phyloP scores from a whole-genome alignment of 1,284 basidiomycete genomes.

The Trichosporon ovoides region DNA sequence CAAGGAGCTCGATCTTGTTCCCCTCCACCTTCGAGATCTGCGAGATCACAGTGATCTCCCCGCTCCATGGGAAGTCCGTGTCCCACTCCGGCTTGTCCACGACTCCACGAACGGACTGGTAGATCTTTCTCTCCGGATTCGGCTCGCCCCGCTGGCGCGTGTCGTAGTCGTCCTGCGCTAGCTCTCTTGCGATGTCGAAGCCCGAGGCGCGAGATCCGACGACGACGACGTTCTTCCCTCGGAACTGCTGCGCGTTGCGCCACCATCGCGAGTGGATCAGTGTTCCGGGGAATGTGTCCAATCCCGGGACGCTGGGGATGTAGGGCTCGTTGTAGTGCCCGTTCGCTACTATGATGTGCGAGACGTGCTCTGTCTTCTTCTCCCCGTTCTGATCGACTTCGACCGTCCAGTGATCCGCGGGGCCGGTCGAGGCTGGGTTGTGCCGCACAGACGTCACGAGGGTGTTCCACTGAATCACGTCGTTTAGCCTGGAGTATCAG shows the following conservation, averaged over 20 bases:
- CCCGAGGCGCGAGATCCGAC: slow-evolving; percentile 54
- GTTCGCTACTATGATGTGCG: slow-evolving; percentile 39
- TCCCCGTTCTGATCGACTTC: slow-evolving; percentile 10
- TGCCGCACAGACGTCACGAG: slow-evolving; percentile 18
- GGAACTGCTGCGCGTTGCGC: slow-evolving; percentile 39
- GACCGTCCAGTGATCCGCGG: slow-evolving; percentile 20
- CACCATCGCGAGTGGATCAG: slow-evolving; percentile 53
- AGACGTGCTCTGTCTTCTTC: slow-evolving; percentile 28
- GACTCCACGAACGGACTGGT: slow-evolving; percentile 34
- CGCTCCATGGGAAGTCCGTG: slow-evolving; percentile 31
- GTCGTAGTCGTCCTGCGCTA: slow-evolving; percentile 41
- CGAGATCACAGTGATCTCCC: slow-evolving; percentile 36
- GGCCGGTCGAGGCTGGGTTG: slow-evolving; percentile 5
- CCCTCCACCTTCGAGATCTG: slow-evolving; percentile 39
- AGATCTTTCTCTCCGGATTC: slow-evolving; percentile 32
- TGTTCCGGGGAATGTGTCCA: slow-evolving; percentile 45
- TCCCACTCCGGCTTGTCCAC: slow-evolving; percentile 11
- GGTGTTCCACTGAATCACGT: slow-evolving; percentile 30
- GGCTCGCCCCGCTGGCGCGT: neutral
- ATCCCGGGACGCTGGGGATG: slow-evolving; percentile 48
- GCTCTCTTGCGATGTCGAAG: slow-evolving; percentile 54
- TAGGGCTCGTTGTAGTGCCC: slow-evolving; percentile 53
- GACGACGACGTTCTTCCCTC: slow-evolving; percentile 50
- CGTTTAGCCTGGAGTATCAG: slow-evolving; percentile 9
- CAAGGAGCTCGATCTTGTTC: slow-evolving; percentile 8